Conservation (phyloP, 805 yeast species). For the Suhomyces pyralidae region DNA sequence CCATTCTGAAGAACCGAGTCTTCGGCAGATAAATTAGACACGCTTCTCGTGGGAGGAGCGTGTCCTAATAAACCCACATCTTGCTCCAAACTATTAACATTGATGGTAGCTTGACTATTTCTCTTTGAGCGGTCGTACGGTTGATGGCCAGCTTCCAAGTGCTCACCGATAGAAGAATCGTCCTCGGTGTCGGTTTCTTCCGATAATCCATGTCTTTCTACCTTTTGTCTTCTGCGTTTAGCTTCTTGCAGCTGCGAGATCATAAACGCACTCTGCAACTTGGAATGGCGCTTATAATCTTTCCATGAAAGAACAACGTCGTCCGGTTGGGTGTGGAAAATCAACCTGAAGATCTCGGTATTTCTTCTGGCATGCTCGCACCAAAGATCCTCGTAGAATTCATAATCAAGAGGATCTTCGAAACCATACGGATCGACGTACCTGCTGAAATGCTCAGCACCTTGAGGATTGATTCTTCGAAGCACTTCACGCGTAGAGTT, state of each 20-base stretch:
- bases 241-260: conserved; percentile 38
- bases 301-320: conserved; percentile 87
- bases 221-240: conserved; percentile 20
- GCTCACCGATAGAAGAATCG: conserved; percentile 1
- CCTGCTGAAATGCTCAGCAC: conserved; percentile 31
- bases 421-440: conserved; percentile 86
- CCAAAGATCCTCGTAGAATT: conserved; percentile 86
- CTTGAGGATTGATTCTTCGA: conserved; percentile 36
- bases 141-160: neutral
- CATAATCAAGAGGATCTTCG: conserved; percentile 80
- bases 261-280: conserved; percentile 56
- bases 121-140: conserved; percentile 4
- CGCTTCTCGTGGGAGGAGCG: conserved; percentile 23
- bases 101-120: conserved; percentile 24
- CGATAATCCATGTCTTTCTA: conserved; percentile 12
- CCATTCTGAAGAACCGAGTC: neutral
- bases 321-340: conserved; percentile 95
- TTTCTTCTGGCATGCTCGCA: conserved; percentile 77
- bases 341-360: conserved; percentile 74
- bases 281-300: conserved; percentile 73
- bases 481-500: conserved; percentile 42
- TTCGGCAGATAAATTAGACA: conserved; percentile 1
- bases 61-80: conserved; percentile 38
- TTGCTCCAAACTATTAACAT: conserved; percentile 22
- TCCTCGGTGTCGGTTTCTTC: conserved; percentile 8